Evolutionary conservation across 495 filamentous ascomycete species (phyloP).

Genomic region (Platismatia glauca): DNA sequence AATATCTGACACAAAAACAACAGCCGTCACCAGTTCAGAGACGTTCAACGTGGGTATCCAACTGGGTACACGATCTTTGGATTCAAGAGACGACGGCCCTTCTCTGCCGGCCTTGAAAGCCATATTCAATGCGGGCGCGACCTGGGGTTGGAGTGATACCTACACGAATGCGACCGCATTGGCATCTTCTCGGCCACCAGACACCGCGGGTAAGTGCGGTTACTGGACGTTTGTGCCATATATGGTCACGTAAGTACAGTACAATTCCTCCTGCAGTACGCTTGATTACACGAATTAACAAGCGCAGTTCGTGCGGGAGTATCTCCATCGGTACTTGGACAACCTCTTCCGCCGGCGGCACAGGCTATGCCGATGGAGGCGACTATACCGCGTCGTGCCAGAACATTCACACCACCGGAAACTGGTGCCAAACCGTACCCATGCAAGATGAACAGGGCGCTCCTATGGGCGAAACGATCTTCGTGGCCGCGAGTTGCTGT

Average conservation of each 20-base stretch:
- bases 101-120: not conserved
- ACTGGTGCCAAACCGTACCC: constrained; percentile 7
- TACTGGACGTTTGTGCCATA: constrained; percentile 5
- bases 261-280: not conserved
- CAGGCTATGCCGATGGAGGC: not conserved
- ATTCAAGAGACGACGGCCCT: not conserved
- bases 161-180: too few relatives aligned
- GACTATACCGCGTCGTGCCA: too few relatives aligned
- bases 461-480: not conserved
- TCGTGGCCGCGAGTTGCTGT: constrained; percentile 2
- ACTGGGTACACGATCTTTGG: too few relatives aligned
- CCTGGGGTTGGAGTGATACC: not conserved
- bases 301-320: not conserved
- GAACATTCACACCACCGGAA: not conserved
- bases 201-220: too few relatives aligned
- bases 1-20: not conserved
- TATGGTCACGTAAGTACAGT: not conserved
- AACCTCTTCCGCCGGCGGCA: not conserved
- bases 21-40: not conserved
- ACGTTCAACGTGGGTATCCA: not conserved
- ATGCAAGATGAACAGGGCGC: not conserved
- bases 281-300: not conserved
- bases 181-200: not conserved
- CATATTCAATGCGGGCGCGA: not conserved
- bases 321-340: not conserved